Conservation (phyloP, 352 stramenopile species). For the Phytopythium ostracodes region DNA sequence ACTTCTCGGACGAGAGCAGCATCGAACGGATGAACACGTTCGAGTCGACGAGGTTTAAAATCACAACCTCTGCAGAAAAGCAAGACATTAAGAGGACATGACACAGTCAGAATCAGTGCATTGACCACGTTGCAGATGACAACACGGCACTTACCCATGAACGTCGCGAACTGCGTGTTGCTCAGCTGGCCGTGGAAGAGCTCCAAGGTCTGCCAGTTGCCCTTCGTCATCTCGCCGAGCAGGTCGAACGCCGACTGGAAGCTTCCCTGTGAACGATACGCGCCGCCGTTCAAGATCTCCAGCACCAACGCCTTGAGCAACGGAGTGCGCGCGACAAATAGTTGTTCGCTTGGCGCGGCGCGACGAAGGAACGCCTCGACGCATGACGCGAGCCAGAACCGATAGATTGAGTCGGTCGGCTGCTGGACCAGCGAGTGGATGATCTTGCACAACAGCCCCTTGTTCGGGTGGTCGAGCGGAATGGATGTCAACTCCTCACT, state of each 20-base stretch:
- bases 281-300: conserved; percentile 81
- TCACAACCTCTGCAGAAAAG: conserved; percentile 77
- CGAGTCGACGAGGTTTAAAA: conserved; percentile 94
- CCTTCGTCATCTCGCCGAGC: conserved; percentile 94
- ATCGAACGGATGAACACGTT: conserved; percentile 97
- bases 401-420: conserved; percentile 91
- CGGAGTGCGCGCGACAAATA: conserved; percentile 88
- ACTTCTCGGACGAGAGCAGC: conserved; percentile 77
- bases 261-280: conserved; percentile 86
- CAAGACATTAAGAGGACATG: conserved; percentile 5
- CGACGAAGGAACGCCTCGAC: conserved; percentile 94
- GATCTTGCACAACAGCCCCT: conserved; percentile 90
- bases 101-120: conserved; percentile 7
- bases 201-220: conserved; percentile 88
- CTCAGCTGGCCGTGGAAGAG: conserved; percentile 86
- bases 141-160: conserved; percentile 71
- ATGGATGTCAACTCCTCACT: conserved; percentile 40
- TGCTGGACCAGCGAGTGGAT: conserved; percentile 89
- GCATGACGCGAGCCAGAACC: conserved; percentile 96
- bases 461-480: conserved; percentile 60
- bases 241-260: conserved; percentile 96
- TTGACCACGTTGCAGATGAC: neutral
- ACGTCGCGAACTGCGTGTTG: conserved; percentile 84
- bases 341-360: conserved; percentile 77
- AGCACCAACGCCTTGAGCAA: conserved; percentile 85